phyloP scores from a whole-genome alignment of 441 rosid species.

The Biscutella auriculata region DNA sequence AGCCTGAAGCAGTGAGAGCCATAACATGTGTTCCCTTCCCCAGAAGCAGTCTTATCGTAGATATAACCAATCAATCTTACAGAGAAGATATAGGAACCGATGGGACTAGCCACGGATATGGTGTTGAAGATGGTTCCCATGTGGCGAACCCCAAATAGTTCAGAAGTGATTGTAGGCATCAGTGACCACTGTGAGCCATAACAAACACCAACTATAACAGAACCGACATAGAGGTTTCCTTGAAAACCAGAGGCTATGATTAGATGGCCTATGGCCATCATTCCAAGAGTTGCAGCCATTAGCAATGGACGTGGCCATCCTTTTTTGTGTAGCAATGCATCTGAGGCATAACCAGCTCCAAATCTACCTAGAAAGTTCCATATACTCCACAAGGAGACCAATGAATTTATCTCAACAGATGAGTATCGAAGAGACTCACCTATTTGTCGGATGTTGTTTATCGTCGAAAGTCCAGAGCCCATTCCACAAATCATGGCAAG shows the following conservation, averaged over 20 bases:
- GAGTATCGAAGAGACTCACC: slow-evolving; percentile 69
- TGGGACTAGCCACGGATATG: slow-evolving; percentile 53
- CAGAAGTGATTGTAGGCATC: slow-evolving; percentile 63
- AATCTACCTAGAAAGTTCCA: slow-evolving; percentile 60
- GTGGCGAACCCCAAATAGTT: slow-evolving; percentile 51
- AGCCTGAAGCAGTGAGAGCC: slow-evolving; percentile 63
- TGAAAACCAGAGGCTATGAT: slow-evolving; percentile 43
- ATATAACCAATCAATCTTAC: slow-evolving; percentile 57
- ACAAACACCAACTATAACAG: slow-evolving; percentile 52
- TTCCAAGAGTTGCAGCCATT: slow-evolving; percentile 45
- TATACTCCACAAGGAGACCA: slow-evolving; percentile 56
- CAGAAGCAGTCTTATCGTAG: slow-evolving; percentile 49
- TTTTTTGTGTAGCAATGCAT: slow-evolving; percentile 30
- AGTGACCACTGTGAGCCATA: slow-evolving; percentile 79
- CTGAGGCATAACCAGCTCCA: slow-evolving; percentile 56
- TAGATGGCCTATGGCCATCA: slow-evolving; percentile 37
- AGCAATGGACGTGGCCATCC: slow-evolving; percentile 52
- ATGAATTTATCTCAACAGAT: slow-evolving; percentile 30
- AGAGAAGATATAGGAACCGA: slow-evolving; percentile 67
- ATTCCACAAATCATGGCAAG: slow-evolving; percentile 65
- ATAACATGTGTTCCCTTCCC: slow-evolving; percentile 31
- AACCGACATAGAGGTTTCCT: slow-evolving; percentile 41
- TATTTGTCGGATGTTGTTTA: slow-evolving; percentile 50
- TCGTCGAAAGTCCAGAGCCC: slow-evolving; percentile 69
- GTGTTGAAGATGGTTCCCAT: slow-evolving; percentile 72